Conservation (phyloP, 169 alveolate species). For the Cryptosporidium bovis region DNA sequence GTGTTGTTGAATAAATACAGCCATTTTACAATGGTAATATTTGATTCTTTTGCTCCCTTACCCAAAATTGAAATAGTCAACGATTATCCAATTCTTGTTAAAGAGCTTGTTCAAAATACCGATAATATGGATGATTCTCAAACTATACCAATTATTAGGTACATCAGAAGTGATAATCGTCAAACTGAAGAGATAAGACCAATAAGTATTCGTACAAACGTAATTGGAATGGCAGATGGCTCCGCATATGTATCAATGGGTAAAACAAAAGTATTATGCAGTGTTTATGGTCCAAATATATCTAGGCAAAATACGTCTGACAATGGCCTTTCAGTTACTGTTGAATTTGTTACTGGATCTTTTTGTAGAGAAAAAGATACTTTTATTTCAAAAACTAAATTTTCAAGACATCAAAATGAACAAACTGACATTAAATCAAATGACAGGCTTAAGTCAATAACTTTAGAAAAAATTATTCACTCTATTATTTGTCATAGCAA, state of each 20-base stretch:
- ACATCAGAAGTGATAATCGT: constrained; percentile 36
- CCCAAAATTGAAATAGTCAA: background rate
- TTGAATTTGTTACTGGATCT: constrained; percentile 48
- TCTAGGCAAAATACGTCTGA: constrained; percentile 32
- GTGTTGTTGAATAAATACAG: too few species aligned
- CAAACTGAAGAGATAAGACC: constrained; percentile 60
- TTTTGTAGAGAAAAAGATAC: constrained; percentile 26
- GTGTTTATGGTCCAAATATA: constrained; percentile 59
- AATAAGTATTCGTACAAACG: constrained; percentile 34
- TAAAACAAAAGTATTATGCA: constrained; percentile 41
- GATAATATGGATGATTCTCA: too few species aligned
- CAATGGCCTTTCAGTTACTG: constrained; percentile 53
- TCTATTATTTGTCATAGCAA: constrained; percentile 64
- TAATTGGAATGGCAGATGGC: constrained; percentile 54
- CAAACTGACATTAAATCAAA: constrained; percentile 20
- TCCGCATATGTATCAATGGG: constrained; percentile 69
- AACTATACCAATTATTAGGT: too few species aligned
- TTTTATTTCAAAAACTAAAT: background rate
- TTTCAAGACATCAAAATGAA: background rate
- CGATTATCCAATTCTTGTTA: background rate
- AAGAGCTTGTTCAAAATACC: too few species aligned
- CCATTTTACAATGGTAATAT: constrained; percentile 11
- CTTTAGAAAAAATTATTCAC: constrained; percentile 46
- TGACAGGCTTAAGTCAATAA: constrained; percentile 39
- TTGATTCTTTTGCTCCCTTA: constrained; percentile 42